Evolutionary conservation across 441 rosid genomes (phyloP).

Genomic region (Erodium moschatum): DNA sequence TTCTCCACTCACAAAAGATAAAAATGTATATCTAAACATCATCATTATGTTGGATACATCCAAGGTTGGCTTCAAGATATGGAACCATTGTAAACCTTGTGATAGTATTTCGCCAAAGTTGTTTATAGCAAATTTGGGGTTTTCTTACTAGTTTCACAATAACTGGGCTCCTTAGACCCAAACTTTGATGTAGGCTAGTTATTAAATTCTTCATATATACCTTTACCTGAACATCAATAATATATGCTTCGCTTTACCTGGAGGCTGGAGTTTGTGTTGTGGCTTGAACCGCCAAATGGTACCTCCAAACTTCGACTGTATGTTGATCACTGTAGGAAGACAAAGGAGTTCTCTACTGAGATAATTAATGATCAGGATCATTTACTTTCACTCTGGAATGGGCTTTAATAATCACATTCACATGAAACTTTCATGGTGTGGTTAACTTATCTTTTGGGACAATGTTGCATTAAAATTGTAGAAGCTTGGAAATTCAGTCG

Average conservation of each 20-base stretch:
- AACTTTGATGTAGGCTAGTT: not conserved
- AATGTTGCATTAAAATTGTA: not conserved
- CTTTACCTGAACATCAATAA: not conserved
- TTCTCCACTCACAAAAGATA: no score
- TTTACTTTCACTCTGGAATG: not conserved
- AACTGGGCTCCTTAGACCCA: not conserved
- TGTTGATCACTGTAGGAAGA: not conserved
- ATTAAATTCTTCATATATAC: not conserved
- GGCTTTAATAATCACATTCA: not conserved
- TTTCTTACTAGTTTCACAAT: not conserved
- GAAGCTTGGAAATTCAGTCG: not conserved
- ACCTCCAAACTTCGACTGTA: not conserved
- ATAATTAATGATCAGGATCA: not conserved
- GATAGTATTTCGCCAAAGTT: conserved; percentile 1
- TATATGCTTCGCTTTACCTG: not conserved
- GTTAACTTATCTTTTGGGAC: not conserved
- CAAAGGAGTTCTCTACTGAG: not conserved
- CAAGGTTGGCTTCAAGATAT: not conserved
- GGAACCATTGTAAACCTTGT: not conserved
- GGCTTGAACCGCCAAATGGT: not conserved
- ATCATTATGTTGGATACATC: not conserved
- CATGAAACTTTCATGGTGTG: not conserved
- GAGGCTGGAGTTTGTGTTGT: not conserved
- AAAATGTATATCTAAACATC: no score
- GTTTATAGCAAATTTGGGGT: not conserved